Evolutionary conservation across 2,329 filamentous ascomycete species (phyloP).

Genomic region (Fusarium papillatum): DNA sequence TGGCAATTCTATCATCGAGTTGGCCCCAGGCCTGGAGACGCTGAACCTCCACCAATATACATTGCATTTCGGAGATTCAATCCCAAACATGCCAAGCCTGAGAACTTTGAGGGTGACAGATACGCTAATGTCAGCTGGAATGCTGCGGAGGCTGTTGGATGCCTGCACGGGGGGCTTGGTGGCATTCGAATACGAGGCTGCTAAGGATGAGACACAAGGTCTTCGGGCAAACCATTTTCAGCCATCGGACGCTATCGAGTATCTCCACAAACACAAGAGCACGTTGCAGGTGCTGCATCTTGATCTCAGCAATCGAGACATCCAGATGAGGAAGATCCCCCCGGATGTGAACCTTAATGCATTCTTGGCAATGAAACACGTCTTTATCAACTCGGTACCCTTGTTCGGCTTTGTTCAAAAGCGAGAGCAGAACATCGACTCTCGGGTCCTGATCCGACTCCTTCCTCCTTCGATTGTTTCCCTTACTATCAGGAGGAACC

Average conservation of each 20-base stretch:
- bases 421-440: not conserved
- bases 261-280: not conserved
- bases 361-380: not conserved
- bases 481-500: not conserved
- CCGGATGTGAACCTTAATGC: not conserved
- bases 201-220: too few relatives aligned
- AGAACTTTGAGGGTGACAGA: not conserved
- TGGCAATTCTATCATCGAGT: not conserved
- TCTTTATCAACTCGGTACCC: not conserved
- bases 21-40: constrained; percentile 5
- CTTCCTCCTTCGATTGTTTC: not conserved
- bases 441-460: not conserved
- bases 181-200: constrained; percentile 6
- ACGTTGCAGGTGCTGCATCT: constrained; percentile 5
- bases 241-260: not conserved
- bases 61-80: not conserved
- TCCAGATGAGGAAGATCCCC: not conserved
- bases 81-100: constrained; percentile 1
- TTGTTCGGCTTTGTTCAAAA: not conserved
- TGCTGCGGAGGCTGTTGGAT: not conserved
- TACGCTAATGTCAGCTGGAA: not conserved
- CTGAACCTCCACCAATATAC: not conserved
- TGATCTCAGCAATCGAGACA: not conserved
- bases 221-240: not conserved
- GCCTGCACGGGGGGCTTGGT: not conserved